Evolutionary conservation across 345 rosid species (phyloP).

Genomic region (Corchorus capsularis): DNA sequence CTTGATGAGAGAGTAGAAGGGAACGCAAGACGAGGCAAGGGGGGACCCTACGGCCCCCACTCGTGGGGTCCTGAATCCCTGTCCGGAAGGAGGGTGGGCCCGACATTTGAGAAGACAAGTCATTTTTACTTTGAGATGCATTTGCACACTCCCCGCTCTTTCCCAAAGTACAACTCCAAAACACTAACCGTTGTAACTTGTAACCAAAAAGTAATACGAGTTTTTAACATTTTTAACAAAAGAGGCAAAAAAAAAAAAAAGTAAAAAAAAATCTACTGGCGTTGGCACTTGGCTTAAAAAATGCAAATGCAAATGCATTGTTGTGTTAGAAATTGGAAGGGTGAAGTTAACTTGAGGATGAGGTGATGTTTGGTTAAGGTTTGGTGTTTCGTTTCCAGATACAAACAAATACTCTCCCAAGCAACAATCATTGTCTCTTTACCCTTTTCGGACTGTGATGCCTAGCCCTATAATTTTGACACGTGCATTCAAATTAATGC

Average conservation of each 20-base stretch:
- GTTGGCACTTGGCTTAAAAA: background rate
- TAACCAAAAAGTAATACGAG: too few relatives aligned
- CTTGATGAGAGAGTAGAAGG: background rate
- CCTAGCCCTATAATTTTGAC: background rate
- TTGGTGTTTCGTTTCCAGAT: background rate
- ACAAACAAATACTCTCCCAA: background rate
- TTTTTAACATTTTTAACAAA: too few relatives aligned
- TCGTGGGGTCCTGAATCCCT: conserved; percentile 18
- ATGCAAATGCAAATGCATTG: too few relatives aligned
- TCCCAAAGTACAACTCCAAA: background rate
- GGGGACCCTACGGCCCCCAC: background rate
- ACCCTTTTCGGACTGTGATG: background rate
- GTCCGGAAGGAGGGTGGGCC: background rate
- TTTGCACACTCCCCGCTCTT: background rate
- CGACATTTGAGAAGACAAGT: conserved; percentile 1
- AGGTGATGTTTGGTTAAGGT: background rate
- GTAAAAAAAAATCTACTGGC: background rate
- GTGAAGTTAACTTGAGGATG: background rate
- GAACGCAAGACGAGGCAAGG: background rate
- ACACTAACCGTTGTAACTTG: background rate
- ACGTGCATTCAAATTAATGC: background rate
- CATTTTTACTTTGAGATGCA: background rate
- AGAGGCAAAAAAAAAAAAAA: too few relatives aligned
- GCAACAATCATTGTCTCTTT: conserved; percentile 5
- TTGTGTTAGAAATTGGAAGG: background rate